A percentile compares a stretch with the other conserved stretches of the same genome.
These are phyloP conservation scores for Xylaria sp. DNA, from an alignment of 2,329 filamentous ascomycete species.

Conservation along the genomic window DNA sequence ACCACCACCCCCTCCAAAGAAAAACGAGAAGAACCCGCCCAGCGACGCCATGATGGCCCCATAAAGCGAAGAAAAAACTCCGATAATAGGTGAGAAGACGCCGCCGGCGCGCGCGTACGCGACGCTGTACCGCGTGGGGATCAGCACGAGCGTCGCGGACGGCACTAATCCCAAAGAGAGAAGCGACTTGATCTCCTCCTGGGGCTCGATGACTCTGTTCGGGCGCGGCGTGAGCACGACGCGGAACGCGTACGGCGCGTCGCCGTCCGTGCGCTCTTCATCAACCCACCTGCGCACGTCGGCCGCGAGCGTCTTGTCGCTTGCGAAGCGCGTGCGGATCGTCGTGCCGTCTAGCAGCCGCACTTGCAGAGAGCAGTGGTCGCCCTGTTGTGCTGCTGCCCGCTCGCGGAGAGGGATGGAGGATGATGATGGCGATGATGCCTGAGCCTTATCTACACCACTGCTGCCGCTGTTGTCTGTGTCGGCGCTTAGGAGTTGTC, in stretches of 20 bases:
- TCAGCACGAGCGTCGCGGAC: constrained; percentile 83
- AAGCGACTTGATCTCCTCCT: constrained; percentile 77
- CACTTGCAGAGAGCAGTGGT: constrained; percentile 74
- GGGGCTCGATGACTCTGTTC: constrained; percentile 76
- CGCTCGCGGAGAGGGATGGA: constrained; percentile 40
- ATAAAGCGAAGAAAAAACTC: constrained; percentile 39
- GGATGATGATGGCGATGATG: not conserved
- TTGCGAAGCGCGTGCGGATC: constrained; percentile 77
- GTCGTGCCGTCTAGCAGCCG: constrained; percentile 86
- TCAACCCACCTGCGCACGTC: constrained; percentile 85
- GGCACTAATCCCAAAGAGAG: constrained; percentile 78
- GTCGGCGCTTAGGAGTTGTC: constrained; percentile 43
- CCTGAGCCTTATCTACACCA: constrained; percentile 15
- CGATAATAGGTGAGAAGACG: constrained; percentile 46
- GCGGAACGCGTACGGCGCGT: constrained; percentile 82
- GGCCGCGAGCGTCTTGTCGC: constrained; percentile 67
- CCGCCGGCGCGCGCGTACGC: constrained; percentile 54
- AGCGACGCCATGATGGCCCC: constrained; percentile 42
- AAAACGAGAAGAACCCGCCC: constrained; percentile 43
- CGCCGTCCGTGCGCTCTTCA: constrained; percentile 64
- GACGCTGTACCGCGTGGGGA: constrained; percentile 67
- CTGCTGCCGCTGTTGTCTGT: constrained; percentile 37
- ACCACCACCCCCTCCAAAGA: constrained; percentile 38
- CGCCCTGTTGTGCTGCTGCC: constrained; percentile 32
- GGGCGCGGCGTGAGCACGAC: constrained; percentile 83